phyloP scores from a whole-genome alignment of 305 asterid species.

The Coffea humblotiana region DNA sequence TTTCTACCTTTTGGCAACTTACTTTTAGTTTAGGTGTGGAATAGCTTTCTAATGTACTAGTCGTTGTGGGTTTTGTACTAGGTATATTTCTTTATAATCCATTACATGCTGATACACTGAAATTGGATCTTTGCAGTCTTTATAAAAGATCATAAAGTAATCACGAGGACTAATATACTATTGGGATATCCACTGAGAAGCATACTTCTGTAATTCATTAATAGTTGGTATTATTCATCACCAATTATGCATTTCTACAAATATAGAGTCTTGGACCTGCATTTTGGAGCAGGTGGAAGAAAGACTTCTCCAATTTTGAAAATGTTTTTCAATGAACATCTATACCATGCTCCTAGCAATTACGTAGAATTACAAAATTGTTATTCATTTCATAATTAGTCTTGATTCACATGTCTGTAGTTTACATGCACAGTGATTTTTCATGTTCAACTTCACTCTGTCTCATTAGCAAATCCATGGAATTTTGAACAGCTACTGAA shows the following conservation, averaged over 20 bases:
- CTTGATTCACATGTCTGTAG: background rate
- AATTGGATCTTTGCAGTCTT: background rate
- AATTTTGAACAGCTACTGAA: background rate
- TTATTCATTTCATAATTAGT: background rate
- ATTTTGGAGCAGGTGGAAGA: background rate
- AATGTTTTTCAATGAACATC: background rate
- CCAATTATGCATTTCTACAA: background rate
- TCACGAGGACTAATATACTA: background rate
- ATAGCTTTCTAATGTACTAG: background rate
- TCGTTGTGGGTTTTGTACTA: background rate
- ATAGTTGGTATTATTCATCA: background rate
- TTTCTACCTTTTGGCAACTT: background rate
- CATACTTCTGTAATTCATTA: no score
- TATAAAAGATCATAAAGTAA: background rate
- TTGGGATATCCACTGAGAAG: background rate
- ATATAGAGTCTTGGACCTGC: background rate
- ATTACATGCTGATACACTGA: background rate
- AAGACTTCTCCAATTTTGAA: no score
- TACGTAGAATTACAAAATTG: background rate
- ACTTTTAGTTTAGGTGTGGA: background rate
- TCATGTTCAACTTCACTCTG: background rate
- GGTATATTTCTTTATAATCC: background rate
- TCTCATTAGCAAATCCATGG: background rate
- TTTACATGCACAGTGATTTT: background rate
- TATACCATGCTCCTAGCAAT: background rate